Percentiles rank a stretch among this genome's conserved stretches.
Evolutionary conservation across 345 rosid genomes (phyloP).

Genomic region (Microcos paniculata): DNA sequence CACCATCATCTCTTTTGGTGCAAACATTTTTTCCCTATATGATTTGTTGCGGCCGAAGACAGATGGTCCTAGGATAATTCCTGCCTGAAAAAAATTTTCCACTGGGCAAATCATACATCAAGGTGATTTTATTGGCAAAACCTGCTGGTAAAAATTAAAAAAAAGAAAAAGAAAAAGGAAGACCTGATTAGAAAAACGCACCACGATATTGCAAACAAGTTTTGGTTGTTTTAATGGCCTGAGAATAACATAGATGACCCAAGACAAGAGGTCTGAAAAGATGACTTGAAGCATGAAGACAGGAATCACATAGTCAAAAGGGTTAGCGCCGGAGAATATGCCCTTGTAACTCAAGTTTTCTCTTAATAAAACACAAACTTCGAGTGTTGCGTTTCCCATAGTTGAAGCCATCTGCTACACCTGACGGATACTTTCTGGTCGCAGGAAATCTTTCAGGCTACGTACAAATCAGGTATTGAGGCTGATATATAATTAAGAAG

Average conservation of each 20-base stretch:
- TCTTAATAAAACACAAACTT: background rate
- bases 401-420: background rate
- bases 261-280: background rate
- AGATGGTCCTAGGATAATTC: slow-evolving; percentile 18
- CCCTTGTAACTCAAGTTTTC: background rate
- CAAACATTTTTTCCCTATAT: slow-evolving; percentile 11
- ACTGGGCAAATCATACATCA: background rate
- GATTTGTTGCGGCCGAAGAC: slow-evolving; percentile 6
- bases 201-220: slow-evolving; percentile 10
- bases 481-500: no score
- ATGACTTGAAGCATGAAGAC: slow-evolving; percentile 7
- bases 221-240: slow-evolving; percentile 10
- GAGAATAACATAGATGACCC: background rate
- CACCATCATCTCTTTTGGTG: slow-evolving; percentile 8
- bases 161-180: no score
- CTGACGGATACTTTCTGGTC: background rate
- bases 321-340: background rate
- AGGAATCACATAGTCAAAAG: background rate
- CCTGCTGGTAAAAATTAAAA: background rate
- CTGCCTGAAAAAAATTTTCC: background rate
- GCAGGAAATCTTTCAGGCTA: no score
- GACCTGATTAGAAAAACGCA: background rate
- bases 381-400: background rate
- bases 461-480: no score
- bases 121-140: no score